Conservation (phyloP, 1,284 basidiomycete genomes). For the Cryptococcus sp. region DNA sequence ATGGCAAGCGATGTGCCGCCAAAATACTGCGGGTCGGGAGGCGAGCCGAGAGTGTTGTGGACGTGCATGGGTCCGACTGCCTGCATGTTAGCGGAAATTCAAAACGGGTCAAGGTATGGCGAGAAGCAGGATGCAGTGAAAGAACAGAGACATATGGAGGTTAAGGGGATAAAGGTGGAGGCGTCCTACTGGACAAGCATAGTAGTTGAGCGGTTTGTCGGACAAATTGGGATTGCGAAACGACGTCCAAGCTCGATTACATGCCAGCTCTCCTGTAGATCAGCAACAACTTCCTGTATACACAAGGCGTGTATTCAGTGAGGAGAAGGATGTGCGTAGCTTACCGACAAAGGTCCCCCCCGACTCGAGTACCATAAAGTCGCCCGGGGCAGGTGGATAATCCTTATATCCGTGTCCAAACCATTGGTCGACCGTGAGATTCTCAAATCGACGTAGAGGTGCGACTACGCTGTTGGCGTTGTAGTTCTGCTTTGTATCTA, state of each 20-base stretch:
- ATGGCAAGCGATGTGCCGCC: constrained; percentile 64
- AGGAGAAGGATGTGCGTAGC: not conserved
- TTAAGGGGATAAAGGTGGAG: not conserved
- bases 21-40: constrained; percentile 42
- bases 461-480: constrained; percentile 2
- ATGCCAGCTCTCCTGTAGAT: constrained; percentile 3
- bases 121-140: too few species aligned
- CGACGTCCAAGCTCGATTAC: constrained; percentile 9
- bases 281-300: not conserved
- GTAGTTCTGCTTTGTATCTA: constrained; percentile 3
- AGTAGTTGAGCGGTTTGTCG: not conserved
- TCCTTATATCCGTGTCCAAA: constrained; percentile 53
- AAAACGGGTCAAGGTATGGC: too few species aligned
- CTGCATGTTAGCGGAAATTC: not conserved
- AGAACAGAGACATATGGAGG: too few species aligned
- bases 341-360: constrained; percentile 14
- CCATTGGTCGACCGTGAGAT: constrained; percentile 13
- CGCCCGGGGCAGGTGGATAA: constrained; percentile 54
- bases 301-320: too few species aligned
- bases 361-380: constrained; percentile 53
- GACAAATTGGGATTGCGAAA: constrained; percentile 6
- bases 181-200: not conserved
- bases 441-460: constrained; percentile 2
- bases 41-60: constrained; percentile 22
- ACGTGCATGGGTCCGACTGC: constrained; percentile 1